Percentiles rank a stretch among this genome's conserved stretches.
Conservation (phyloP, 768 basidiomycete species). For the Epithele typhae region DNA sequence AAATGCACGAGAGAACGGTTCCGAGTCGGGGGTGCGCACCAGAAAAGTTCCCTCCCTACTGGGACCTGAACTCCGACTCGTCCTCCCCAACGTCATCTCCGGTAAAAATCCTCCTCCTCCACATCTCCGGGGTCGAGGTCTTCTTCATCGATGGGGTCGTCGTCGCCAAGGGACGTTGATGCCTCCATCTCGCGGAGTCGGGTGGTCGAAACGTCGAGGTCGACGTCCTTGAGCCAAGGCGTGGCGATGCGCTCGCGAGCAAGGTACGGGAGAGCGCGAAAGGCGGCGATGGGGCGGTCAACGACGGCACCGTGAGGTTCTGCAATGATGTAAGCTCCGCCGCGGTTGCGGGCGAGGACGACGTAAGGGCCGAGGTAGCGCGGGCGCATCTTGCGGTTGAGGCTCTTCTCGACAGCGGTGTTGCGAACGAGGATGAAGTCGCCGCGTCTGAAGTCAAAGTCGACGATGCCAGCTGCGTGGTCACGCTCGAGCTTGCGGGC, state of each 20-base stretch:
- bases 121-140: too few species aligned
- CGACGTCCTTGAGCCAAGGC: background rate
- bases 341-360: constrained; percentile 17
- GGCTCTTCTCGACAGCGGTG: constrained; percentile 20
- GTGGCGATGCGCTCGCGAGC: constrained; percentile 1
- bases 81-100: background rate
- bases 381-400: constrained; percentile 23
- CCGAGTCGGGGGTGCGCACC: background rate
- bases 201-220: constrained; percentile 3
- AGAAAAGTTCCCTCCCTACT: background rate
- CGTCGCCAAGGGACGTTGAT: background rate
- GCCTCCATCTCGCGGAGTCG: constrained; percentile 6
- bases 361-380: constrained; percentile 25
- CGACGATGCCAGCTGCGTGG: constrained; percentile 15
- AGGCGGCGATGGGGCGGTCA: constrained; percentile 15
- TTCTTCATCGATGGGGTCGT: background rate
- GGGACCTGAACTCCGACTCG: background rate
- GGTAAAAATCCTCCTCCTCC: too few species aligned
- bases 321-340: constrained; percentile 23
- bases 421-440: constrained; percentile 27
- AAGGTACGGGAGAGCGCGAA: constrained; percentile 22
- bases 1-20: background rate
- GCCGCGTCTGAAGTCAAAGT: constrained; percentile 26
- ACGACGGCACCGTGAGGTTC: constrained; percentile 24
- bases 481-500: constrained; percentile 14